Conservation (phyloP, 768 basidiomycete species). For the Pilatotrama ljubarskyi region DNA sequence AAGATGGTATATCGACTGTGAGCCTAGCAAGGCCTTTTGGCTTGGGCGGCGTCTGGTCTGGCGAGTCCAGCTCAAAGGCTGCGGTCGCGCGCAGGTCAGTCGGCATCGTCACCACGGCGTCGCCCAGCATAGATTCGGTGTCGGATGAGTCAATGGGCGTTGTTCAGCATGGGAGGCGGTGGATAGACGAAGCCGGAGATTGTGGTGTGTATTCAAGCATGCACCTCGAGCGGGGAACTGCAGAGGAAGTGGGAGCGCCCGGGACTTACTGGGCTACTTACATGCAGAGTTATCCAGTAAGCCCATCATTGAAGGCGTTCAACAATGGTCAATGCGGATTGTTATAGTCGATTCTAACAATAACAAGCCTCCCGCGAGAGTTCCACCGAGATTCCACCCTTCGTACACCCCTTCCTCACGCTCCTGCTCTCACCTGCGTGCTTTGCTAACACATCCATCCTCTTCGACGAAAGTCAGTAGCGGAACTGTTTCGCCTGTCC, state of each 20-base stretch:
- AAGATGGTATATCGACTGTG: slow-evolving; percentile 57
- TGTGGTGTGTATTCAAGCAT: neutral
- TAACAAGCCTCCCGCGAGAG: no score
- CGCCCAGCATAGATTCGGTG: slow-evolving; percentile 21
- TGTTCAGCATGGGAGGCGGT: neutral
- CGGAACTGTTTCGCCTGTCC: neutral
- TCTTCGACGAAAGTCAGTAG: neutral
- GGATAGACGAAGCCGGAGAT: neutral
- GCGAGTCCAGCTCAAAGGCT: slow-evolving; percentile 25
- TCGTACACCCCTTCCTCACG: neutral
- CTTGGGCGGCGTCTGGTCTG: neutral
- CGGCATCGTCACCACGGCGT: slow-evolving; percentile 32
- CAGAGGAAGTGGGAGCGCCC: no score
- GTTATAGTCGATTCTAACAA: no score
- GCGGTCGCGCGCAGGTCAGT: slow-evolving; percentile 25
- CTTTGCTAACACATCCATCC: neutral
- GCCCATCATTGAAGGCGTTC: no score
- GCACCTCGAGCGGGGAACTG: no score
- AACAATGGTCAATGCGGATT: no score
- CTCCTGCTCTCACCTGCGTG: neutral
- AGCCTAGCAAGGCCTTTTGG: slow-evolving; percentile 43
- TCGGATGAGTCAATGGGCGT: neutral
- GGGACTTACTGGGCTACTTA: no score
- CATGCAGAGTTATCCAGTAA: neutral
- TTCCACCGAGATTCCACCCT: neutral